Percentiles rank a stretch among this genome's conserved stretches.
Evolutionary conservation across 495 filamentous ascomycete genomes (phyloP).

Genomic region (Penicillium soppii): DNA sequence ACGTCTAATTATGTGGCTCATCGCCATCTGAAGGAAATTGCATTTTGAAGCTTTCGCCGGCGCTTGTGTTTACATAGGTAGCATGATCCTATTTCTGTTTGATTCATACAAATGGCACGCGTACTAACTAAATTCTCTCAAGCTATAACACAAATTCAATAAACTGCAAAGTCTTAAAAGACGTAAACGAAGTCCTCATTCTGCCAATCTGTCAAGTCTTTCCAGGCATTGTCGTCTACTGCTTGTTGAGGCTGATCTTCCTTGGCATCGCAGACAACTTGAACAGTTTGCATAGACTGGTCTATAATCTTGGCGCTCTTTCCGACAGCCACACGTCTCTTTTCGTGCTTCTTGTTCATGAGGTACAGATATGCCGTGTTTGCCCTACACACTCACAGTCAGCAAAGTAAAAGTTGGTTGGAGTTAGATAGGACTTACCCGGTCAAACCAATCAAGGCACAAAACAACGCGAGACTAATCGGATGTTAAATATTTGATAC

Average conservation of each 20-base stretch:
- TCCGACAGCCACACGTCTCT: constrained; percentile 45
- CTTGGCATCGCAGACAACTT: constrained; percentile 42
- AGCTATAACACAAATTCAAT: not conserved
- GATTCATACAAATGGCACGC: not conserved
- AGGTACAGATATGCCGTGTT: constrained; percentile 44
- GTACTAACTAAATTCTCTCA: too few species aligned
- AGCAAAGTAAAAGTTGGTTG: not conserved
- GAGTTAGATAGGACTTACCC: constrained; percentile 22
- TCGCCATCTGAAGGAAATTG: too few species aligned
- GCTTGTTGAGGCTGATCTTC: constrained; percentile 39
- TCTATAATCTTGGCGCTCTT: constrained; percentile 46
- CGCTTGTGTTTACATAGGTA: too few species aligned
- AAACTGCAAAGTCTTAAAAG: constrained; percentile 33
- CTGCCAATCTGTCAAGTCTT: constrained; percentile 52
- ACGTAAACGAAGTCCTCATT: constrained; percentile 63
- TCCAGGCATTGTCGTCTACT: constrained; percentile 50
- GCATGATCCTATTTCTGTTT: not conserved
- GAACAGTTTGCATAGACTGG: constrained; percentile 37
- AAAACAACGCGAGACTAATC: constrained; percentile 52
- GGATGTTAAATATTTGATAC: constrained; percentile 1
- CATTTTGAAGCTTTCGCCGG: too few species aligned
- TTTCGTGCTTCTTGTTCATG: constrained; percentile 54
- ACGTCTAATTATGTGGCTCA: too few species aligned
- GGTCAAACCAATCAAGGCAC: constrained; percentile 48
- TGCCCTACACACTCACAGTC: constrained; percentile 21